Evolutionary conservation across 108 stramenopile genomes (phyloP), one percentile per base, ranked within the genome.

Genomic region (Ochromonas danica): DNA sequence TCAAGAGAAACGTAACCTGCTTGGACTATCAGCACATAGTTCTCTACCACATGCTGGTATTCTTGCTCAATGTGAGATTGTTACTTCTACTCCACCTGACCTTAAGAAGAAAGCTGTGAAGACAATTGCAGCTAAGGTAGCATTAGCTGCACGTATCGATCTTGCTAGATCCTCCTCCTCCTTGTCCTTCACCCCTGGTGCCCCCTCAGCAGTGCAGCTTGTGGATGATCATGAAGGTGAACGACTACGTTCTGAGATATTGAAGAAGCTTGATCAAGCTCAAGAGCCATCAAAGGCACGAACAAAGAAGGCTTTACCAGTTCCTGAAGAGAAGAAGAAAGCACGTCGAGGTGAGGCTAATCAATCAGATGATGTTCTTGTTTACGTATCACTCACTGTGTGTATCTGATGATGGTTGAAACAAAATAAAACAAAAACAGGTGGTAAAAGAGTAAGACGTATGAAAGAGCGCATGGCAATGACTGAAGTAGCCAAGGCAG

Each of bases 391-490:
- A 14, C 14, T 14, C 6, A 51, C 22, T 22, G 45, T 51, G 45
- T 51, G 45, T 51, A 51, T 51, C 6, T 51, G 45, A 51, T 51
- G 45, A 14, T 14, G 6, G 45, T 51, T 14, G 6, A 6, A 51
- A 22, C 6, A 51, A 51, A 51, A 14, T 14, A 14, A n/a, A n/a
- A n/a, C n/a, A n/a, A n/a, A n/a, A n/a, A n/a, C 22, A 51, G 45
- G 45, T 36, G 63, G 63, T 3, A 67, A 67, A 67, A 22, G 61
- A 33, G 93, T 95, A 70, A 89, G 98, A 31, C 86, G 87, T 40
- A 72, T 92, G 74, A 99, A 97, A 87, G 95, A 96, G 78, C 85
- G 91, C 79, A 93, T 94, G 61, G 94, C 93, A 81, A 90, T 94
- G 84, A 97, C 96, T 3, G 95, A 96, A 61, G 78, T 96, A 85